A percentile compares a stretch with the other conserved stretches of the same genome.
phyloP scores from a whole-genome alignment of 306 rosid species.

The Cucumis hystrix region DNA sequence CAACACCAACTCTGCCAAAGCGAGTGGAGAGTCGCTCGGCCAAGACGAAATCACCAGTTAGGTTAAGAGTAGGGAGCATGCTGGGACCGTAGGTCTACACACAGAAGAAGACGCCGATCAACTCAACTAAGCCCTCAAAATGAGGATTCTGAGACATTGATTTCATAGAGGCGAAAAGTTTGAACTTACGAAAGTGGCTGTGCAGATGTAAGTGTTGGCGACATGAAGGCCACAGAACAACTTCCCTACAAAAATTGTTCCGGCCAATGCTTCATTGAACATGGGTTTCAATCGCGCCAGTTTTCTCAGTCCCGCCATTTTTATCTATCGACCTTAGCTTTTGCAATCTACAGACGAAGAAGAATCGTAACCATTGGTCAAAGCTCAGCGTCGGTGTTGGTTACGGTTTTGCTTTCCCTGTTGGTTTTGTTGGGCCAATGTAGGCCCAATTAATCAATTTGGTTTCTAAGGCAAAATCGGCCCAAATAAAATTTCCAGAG shows the following conservation, averaged over 20 bases:
- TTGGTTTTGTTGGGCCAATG: background rate
- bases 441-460: background rate
- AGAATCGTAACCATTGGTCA: background rate
- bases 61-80: constrained; percentile 59
- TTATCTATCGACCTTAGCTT: background rate
- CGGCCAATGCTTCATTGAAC: constrained; percentile 13
- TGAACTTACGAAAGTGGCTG: constrained; percentile 17
- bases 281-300: constrained; percentile 8
- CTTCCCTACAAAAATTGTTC: constrained; percentile 14
- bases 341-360: background rate
- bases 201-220: constrained; percentile 21
- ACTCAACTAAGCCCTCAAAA: background rate
- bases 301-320: background rate
- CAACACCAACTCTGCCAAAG: constrained; percentile 26
- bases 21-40: constrained; percentile 43
- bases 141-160: background rate
- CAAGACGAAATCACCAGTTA: constrained; percentile 9
- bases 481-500: too few relatives aligned
- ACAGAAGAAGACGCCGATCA: background rate
- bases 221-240: constrained; percentile 35
- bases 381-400: background rate
- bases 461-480: background rate
- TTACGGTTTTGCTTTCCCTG: background rate
- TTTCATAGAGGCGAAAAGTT: background rate
- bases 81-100: constrained; percentile 65